phyloP scores from a whole-genome alignment of 768 basidiomycete species.

The Pleurotus tuoliensis region DNA sequence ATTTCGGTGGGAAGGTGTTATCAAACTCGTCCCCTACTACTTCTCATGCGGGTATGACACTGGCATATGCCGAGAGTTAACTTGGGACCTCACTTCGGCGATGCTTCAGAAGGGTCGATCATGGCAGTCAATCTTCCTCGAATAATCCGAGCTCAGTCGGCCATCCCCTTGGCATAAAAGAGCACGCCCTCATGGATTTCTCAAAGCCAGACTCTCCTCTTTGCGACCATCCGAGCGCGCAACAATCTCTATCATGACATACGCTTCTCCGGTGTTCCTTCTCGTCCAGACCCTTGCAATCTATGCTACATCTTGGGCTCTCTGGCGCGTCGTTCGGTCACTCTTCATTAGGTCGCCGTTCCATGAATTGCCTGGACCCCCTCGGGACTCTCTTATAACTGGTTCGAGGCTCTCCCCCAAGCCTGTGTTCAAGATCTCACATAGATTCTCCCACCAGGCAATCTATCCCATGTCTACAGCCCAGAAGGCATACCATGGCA shows the following conservation, averaged over 20 bases:
- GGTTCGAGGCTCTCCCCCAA: constrained; percentile 3
- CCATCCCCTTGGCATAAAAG: constrained; percentile 9
- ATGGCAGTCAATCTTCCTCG: constrained; percentile 6
- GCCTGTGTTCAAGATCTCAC: background rate
- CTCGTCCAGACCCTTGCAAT: constrained; percentile 3
- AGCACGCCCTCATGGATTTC: background rate
- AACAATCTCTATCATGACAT: background rate
- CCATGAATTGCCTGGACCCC: constrained; percentile 7
- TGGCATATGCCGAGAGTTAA: constrained; percentile 8
- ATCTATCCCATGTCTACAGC: constrained; percentile 3
- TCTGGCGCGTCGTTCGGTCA: constrained; percentile 3
- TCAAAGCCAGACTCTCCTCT: background rate
- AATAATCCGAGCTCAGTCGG: constrained; percentile 5
- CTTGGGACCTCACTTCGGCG: constrained; percentile 2
- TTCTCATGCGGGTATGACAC: constrained; percentile 5
- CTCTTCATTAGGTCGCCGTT: constrained; percentile 7
- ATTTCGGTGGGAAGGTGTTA: constrained; percentile 8
- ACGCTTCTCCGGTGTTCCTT: background rate
- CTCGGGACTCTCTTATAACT: constrained; percentile 7
- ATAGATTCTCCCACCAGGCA: constrained; percentile 7
- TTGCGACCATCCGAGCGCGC: background rate
- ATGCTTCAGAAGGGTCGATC: background rate
- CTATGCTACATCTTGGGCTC: constrained; percentile 2
- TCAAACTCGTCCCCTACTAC: constrained; percentile 5
- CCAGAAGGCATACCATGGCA: constrained; percentile 8